Evolutionary conservation across 2,329 filamentous ascomycete genomes (phyloP).

Genomic region (Epichloe aotearoae): DNA sequence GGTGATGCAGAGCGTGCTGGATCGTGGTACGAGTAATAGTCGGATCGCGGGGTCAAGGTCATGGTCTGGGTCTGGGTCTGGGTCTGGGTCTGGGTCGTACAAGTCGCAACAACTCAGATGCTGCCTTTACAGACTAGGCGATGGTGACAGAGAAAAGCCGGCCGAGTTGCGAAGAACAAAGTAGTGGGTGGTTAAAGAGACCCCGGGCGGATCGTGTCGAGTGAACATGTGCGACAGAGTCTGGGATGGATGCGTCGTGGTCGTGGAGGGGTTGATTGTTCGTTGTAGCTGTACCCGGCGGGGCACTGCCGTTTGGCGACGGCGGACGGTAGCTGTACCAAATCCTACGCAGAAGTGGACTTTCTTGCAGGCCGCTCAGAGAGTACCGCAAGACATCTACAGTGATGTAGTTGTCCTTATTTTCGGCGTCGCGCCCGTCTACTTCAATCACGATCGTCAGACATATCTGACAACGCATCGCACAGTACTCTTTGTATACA

Average conservation of each 20-base stretch:
- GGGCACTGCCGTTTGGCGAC: neutral
- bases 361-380: too few relatives aligned
- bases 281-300: neutral
- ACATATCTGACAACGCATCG: too few relatives aligned
- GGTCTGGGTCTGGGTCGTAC: too few relatives aligned
- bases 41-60: neutral
- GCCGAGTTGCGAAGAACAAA: neutral
- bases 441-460: too few relatives aligned
- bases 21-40: neutral
- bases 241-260: neutral
- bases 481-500: too few relatives aligned
- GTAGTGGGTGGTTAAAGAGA: too few relatives aligned
- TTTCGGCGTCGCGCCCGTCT: too few relatives aligned
- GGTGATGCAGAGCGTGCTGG: conserved; percentile 7
- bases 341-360: too few relatives aligned
- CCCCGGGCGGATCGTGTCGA: neutral
- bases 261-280: too few relatives aligned
- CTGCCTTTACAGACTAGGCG: neutral
- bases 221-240: neutral
- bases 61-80: neutral
- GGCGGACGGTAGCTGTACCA: neutral
- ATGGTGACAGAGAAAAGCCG: neutral
- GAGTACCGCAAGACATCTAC: too few relatives aligned
- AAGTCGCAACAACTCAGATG: too few relatives aligned
- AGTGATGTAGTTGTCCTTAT: too few relatives aligned